Percentiles rank a stretch among this genome's conserved stretches.
Conservation (phyloP, 2,329 filamentous ascomycete species). For the Verticillium albo-atrum region DNA sequence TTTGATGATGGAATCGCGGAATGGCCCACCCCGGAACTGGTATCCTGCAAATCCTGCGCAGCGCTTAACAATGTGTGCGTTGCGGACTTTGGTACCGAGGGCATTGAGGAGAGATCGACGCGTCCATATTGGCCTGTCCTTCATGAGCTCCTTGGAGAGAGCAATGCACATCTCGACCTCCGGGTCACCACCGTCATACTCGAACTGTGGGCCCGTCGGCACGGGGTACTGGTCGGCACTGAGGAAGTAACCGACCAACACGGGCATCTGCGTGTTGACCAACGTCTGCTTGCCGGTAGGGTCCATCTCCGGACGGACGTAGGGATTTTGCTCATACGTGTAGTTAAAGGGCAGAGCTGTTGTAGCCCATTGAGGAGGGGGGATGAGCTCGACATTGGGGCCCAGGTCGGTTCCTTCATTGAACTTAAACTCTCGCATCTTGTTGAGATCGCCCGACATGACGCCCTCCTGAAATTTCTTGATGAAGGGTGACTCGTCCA, state of each 20-base stretch:
- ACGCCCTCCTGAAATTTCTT: conserved; percentile 66
- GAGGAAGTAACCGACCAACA: conserved; percentile 55
- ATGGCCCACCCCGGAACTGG: conserved; percentile 88
- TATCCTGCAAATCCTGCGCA: conserved; percentile 84
- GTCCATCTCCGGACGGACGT: conserved; percentile 60
- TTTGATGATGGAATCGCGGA: conserved; percentile 79
- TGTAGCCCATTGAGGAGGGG: conserved; percentile 74
- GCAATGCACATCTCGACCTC: conserved; percentile 61
- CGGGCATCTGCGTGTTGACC: conserved; percentile 56
- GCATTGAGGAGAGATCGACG: conserved; percentile 75
- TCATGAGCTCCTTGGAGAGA: conserved; percentile 61
- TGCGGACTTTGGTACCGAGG: conserved; percentile 47
- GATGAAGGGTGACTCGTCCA: conserved; percentile 64
- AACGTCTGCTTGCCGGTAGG: conserved; percentile 45
- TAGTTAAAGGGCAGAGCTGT: conserved; percentile 71
- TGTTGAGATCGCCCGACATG: conserved; percentile 56
- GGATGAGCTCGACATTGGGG: conserved; percentile 65
- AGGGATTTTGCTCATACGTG: conserved; percentile 82
- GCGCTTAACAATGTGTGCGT: conserved; percentile 61
- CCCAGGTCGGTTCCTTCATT: conserved; percentile 51
- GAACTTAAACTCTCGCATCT: conserved; percentile 55
- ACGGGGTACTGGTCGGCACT: conserved; percentile 58
- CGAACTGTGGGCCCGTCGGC: conserved; percentile 54
- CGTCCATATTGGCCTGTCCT: conserved; percentile 79
- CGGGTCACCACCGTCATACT: conserved; percentile 54